Conservation (phyloP, 495 filamentous ascomycete genomes). For the Tuber brumale region DNA sequence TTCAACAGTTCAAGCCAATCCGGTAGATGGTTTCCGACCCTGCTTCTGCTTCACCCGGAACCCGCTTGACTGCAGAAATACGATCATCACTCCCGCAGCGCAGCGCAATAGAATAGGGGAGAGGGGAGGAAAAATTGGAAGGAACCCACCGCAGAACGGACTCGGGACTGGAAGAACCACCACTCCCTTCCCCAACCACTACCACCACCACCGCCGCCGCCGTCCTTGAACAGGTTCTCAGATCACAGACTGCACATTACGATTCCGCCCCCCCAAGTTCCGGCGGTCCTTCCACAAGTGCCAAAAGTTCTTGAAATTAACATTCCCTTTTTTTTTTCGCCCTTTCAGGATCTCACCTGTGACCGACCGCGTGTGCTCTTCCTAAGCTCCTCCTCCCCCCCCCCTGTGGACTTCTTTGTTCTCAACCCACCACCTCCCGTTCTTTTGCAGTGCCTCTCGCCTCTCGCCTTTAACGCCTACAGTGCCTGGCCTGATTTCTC, state of each 20-base stretch:
- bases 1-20: background rate
- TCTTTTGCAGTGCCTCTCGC: conserved; percentile 18
- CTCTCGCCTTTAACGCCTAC: conserved; percentile 11
- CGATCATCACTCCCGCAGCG: conserved; percentile 26
- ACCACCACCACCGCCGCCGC: conserved; percentile 14
- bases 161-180: conserved; percentile 14
- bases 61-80: conserved; percentile 23
- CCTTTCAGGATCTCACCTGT: conserved; percentile 23
- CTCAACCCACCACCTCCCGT: conserved; percentile 9
- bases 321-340: conserved; percentile 12
- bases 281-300: conserved; percentile 8
- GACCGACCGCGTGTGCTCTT: conserved; percentile 27
- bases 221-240: conserved; percentile 20
- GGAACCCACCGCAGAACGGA: conserved; percentile 30
- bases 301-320: conserved; percentile 13
- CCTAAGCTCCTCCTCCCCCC: background rate
- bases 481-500: conserved; percentile 18
- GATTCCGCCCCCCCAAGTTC: conserved; percentile 10
- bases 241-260: conserved; percentile 4
- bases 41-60: conserved; percentile 31
- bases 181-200: conserved; percentile 22
- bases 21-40: conserved; percentile 17
- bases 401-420: conserved; percentile 17
- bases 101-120: conserved; percentile 21
- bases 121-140: conserved; percentile 30